These are phyloP conservation scores for Colletotrichum sp. DNA, from an alignment of 2,329 filamentous ascomycete genomes.

Conservation along the genomic window DNA sequence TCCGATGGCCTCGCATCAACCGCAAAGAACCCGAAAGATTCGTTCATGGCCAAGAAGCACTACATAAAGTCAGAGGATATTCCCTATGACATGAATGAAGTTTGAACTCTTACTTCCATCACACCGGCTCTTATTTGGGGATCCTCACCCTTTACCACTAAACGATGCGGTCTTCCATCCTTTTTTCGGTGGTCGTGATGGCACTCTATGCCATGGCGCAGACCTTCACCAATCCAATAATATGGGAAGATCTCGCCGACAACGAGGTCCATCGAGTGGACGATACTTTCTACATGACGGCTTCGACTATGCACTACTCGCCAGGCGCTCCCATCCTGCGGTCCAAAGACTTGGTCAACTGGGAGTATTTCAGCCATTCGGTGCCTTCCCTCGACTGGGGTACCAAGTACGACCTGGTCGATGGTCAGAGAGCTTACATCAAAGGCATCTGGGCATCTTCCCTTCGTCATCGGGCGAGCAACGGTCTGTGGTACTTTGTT, in stretches of 20 bases:
- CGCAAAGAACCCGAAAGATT: neutral
- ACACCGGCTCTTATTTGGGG: accelerated
- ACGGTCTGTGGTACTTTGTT: conserved; percentile 20
- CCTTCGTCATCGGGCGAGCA: conserved; percentile 30
- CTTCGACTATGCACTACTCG: conserved; percentile 54
- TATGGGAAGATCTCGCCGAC: conserved; percentile 57
- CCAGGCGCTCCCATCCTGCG: conserved; percentile 53
- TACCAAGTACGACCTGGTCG: conserved; percentile 47
- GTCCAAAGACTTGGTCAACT: conserved; percentile 54
- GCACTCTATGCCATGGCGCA: neutral
- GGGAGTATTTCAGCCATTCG: conserved; percentile 40
- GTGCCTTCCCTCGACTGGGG: conserved; percentile 43
- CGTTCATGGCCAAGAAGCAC: accelerated
- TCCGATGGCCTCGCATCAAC: neutral
- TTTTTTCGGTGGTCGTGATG: neutral
- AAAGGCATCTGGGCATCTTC: conserved; percentile 59
- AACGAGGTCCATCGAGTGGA: conserved; percentile 45
- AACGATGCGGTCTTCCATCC: accelerated
- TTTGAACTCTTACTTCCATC: neutral
- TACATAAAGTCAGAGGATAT: neutral
- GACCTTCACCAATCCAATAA: conserved; percentile 47
- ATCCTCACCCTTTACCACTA: accelerated
- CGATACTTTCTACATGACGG: conserved; percentile 48
- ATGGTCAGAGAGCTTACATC: conserved; percentile 48
- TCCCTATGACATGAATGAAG: accelerated